Conservation (phyloP, 2,329 filamentous ascomycete genomes). For the Diaporthe eres region DNA sequence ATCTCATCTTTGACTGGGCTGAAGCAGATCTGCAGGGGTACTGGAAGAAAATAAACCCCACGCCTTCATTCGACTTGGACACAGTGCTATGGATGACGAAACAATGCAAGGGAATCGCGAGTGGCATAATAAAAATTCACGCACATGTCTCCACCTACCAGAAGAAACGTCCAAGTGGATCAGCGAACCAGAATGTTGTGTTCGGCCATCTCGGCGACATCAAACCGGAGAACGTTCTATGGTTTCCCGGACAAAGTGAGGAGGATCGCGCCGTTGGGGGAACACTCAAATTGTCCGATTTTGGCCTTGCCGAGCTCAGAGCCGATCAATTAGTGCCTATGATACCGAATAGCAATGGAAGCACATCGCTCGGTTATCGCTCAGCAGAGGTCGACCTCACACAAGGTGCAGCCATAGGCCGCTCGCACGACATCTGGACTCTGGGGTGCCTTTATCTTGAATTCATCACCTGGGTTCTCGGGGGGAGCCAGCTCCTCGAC, state of each 20-base stretch:
- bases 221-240: conserved; percentile 32
- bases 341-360: no score
- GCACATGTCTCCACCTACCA: not conserved
- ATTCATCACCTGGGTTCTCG: conserved; percentile 26
- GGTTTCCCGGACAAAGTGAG: not conserved
- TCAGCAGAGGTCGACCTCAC: conserved; percentile 14
- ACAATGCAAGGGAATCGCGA: conserved; percentile 42
- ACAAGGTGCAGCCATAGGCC: not conserved
- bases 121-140: conserved; percentile 42
- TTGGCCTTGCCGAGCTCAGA: not conserved
- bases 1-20: conserved; percentile 44
- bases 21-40: conserved; percentile 39
- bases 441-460: conserved; percentile 15
- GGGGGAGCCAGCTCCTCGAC: not conserved
- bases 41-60: conserved; percentile 26
- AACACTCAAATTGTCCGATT: conserved; percentile 14
- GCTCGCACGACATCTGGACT: conserved; percentile 28
- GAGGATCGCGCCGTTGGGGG: not conserved
- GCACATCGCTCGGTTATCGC: not conserved
- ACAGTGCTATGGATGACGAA: conserved; percentile 39
- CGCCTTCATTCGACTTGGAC: not conserved
- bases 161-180: not conserved
- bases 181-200: not conserved
- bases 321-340: no score
- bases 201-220: conserved; percentile 36